Percentiles rank a stretch among this genome's conserved stretches.
Conservation (phyloP, 306 rosid genomes). For the Dalbergia oliveri region DNA sequence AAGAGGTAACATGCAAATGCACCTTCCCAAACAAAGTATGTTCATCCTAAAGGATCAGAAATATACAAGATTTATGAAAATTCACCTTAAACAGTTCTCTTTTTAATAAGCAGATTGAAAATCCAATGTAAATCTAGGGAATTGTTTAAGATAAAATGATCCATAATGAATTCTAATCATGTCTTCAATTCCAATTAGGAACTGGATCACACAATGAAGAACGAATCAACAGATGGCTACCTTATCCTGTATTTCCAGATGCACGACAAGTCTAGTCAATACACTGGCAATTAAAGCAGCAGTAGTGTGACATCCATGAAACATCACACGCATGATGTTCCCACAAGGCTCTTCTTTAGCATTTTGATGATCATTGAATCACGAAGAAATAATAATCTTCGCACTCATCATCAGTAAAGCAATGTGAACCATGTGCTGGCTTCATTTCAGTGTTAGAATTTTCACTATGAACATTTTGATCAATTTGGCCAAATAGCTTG, state of each 20-base stretch:
- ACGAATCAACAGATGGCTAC: conserved; percentile 46
- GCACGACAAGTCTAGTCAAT: conserved; percentile 66
- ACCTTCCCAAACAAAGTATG: conserved; percentile 15
- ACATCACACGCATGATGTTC: conserved; percentile 78
- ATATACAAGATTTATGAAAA: conserved; percentile 5
- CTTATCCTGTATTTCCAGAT: conserved; percentile 77
- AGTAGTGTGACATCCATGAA: conserved; percentile 82
- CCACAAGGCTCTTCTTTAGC: conserved; percentile 67
- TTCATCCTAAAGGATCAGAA: not conserved
- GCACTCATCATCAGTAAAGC: conserved; percentile 50
- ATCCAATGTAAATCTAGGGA: not conserved
- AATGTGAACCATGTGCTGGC: conserved; percentile 46
- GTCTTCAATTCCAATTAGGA: conserved; percentile 2
- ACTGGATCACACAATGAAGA: conserved; percentile 9
- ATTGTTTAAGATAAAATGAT: not conserved
- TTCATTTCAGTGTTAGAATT: conserved; percentile 48
- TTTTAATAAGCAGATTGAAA: conserved; percentile 10
- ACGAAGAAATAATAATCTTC: conserved; percentile 48
- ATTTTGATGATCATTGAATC: conserved; percentile 51
- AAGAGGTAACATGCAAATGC: not conserved
- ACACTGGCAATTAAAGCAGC: conserved; percentile 65
- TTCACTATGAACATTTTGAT: conserved; percentile 45
- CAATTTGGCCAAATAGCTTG: conserved; percentile 50
- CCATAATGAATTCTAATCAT: conserved; percentile 12
- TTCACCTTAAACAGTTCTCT: conserved; percentile 5